These are phyloP conservation scores for Cercospora janseana DNA, from an alignment of 2,329 filamentous ascomycete genomes.

Conservation along the genomic window DNA sequence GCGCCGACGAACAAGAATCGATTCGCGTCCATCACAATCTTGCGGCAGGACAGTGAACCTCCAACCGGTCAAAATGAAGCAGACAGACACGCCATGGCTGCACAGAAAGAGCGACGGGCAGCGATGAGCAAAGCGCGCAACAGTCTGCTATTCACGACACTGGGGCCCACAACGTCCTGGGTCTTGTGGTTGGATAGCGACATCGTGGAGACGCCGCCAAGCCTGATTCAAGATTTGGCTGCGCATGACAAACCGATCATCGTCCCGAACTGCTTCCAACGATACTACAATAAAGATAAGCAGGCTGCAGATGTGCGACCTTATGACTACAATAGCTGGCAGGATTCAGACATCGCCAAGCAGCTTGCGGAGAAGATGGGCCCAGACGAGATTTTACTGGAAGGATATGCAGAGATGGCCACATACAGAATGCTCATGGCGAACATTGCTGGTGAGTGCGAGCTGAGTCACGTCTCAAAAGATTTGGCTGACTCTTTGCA, in stretches of 20 bases:
- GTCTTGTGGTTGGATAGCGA: constrained; percentile 95
- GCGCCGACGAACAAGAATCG: constrained; percentile 74
- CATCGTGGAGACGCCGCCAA: constrained; percentile 80
- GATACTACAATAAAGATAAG: constrained; percentile 67
- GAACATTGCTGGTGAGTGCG: constrained; percentile 61
- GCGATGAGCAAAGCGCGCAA: constrained; percentile 94
- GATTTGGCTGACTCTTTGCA: constrained; percentile 14
- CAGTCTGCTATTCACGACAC: constrained; percentile 88
- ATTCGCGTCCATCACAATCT: constrained; percentile 90
- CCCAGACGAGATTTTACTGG: constrained; percentile 85
- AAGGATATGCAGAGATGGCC: constrained; percentile 89
- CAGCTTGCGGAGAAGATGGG: constrained; percentile 76
- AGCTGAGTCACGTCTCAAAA: not conserved
- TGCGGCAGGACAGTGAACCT: constrained; percentile 90
- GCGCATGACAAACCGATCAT: constrained; percentile 85
- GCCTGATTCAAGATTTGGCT: constrained; percentile 88
- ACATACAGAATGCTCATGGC: constrained; percentile 93
- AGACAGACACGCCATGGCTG: constrained; percentile 86
- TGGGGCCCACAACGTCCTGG: constrained; percentile 90
- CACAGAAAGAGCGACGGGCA: constrained; percentile 81
- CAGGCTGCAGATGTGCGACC: constrained; percentile 72
- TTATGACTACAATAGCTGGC: constrained; percentile 98
- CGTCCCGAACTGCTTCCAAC: constrained; percentile 93
- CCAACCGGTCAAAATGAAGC: constrained; percentile 78
- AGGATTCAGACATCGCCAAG: constrained; percentile 78